A percentile compares a stretch with the other conserved stretches of the same genome.
phyloP scores from a whole-genome alignment of 805 yeast genomes.

The Metschnikowia aberdeeniae region DNA sequence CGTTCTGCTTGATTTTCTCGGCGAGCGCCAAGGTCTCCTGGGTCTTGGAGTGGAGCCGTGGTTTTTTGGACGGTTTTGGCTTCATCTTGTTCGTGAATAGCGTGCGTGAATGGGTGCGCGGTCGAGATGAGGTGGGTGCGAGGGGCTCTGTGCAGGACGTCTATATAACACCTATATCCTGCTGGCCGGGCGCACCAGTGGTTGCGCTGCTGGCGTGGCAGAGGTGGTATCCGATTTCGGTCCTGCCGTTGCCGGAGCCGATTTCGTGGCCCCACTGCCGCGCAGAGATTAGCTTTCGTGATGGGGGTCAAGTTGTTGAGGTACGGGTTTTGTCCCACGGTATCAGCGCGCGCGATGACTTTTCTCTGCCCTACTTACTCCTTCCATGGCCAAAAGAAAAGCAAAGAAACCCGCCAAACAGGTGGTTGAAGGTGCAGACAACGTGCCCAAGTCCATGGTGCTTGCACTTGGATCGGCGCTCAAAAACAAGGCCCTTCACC shows the following conservation, averaged over 20 bases:
- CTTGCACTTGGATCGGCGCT: slow-evolving; percentile 75
- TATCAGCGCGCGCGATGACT: neutral
- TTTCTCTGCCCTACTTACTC: neutral
- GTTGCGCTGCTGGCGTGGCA: no score
- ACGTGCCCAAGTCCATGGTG: slow-evolving; percentile 92
- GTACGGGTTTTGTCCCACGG: neutral
- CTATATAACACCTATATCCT: no score
- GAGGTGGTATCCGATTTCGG: no score
- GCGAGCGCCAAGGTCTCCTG: slow-evolving; percentile 47
- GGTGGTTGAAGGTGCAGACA: slow-evolving; percentile 61
- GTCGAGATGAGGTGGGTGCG: no score
- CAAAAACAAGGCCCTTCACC: slow-evolving; percentile 76
- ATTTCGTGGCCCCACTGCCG: no score
- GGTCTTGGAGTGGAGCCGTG: slow-evolving; percentile 14
- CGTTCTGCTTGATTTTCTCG: slow-evolving; percentile 45
- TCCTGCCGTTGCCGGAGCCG: no score
- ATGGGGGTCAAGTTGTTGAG: no score
- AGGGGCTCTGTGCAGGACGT: no score
- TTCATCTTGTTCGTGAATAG: neutral
- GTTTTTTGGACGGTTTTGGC: slow-evolving; percentile 6
- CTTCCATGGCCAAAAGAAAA: slow-evolving; percentile 39
- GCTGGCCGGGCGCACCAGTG: no score
- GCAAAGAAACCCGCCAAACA: slow-evolving; percentile 69
- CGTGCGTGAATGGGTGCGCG: no score
- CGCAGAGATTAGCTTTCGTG: no score